Percentiles rank a stretch among this genome's conserved stretches.
Conservation (phyloP, 306 rosid genomes). For the Astragalus glycyphyllos region DNA sequence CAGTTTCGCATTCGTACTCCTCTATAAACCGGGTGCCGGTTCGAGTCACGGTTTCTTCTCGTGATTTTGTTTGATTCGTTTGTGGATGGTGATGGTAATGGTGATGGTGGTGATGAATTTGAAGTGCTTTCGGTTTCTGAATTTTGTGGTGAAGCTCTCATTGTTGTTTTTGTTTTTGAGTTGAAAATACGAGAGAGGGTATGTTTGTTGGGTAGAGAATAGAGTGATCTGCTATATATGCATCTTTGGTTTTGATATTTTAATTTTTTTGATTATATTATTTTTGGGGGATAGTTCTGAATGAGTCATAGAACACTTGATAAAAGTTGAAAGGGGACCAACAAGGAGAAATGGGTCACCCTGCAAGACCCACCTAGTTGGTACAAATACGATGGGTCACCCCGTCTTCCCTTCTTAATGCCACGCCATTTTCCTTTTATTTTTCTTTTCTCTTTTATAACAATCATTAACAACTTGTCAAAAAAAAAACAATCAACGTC, state of each 20-base stretch:
- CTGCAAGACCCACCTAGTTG: slow-evolving; percentile 38
- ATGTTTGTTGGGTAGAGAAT: neutral
- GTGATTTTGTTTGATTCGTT: neutral
- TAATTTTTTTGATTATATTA: neutral
- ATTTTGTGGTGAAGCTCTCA: slow-evolving; percentile 47
- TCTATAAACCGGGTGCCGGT: slow-evolving; percentile 67
- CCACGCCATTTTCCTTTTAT: slow-evolving; percentile 53
- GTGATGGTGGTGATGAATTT: slow-evolving; percentile 48
- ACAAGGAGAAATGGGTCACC: slow-evolving; percentile 53
- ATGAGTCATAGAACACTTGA: slow-evolving; percentile 47
- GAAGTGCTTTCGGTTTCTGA: slow-evolving; percentile 61
- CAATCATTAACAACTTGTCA: no score
- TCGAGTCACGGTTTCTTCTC: slow-evolving; percentile 60
- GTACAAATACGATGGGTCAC: slow-evolving; percentile 41
- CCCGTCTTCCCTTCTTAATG: slow-evolving; percentile 38
- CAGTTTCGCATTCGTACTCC: slow-evolving; percentile 95
- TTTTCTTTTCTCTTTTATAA: no score
- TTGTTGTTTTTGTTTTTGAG: neutral
- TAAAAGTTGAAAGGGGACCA: slow-evolving; percentile 33
- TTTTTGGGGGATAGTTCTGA: slow-evolving; percentile 42
- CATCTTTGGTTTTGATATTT: slow-evolving; percentile 3
- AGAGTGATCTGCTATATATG: slow-evolving; percentile 18
- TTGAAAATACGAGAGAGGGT: neutral
- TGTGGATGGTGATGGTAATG: slow-evolving; percentile 23
- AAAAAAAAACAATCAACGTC: no score